These are phyloP conservation scores for Dichomitus squalens DNA, from an alignment of 1,284 basidiomycete species.

Conservation along the genomic window DNA sequence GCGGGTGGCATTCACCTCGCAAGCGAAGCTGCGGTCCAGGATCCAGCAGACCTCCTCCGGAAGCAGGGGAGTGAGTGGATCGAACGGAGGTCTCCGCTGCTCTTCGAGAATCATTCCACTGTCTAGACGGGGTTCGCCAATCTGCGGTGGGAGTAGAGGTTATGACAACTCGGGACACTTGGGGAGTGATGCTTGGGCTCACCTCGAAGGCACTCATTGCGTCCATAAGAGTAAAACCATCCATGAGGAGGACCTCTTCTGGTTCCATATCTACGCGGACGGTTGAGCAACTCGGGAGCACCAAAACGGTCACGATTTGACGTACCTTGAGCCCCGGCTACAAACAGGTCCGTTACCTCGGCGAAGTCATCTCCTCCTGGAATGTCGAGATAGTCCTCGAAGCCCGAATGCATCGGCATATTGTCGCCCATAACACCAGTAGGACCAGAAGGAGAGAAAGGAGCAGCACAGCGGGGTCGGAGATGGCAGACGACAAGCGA, in stretches of 20 bases:
- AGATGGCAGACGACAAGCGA: neutral
- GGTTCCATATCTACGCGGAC: slow-evolving; percentile 58
- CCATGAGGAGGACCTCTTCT: slow-evolving; percentile 68
- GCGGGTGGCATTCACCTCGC: slow-evolving; percentile 64
- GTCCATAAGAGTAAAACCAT: slow-evolving; percentile 75
- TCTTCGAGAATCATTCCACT: slow-evolving; percentile 67
- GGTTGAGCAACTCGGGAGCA: neutral
- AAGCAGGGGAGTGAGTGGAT: slow-evolving; percentile 64
- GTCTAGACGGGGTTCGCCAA: slow-evolving; percentile 89
- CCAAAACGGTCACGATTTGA: neutral
- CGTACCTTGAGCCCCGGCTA: slow-evolving; percentile 37
- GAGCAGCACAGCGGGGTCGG: neutral
- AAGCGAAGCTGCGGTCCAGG: slow-evolving; percentile 77
- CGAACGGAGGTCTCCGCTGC: slow-evolving; percentile 53
- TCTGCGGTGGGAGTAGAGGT: slow-evolving; percentile 46
- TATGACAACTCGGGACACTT: neutral
- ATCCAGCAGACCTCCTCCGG: slow-evolving; percentile 87
- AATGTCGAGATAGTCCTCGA: slow-evolving; percentile 31
- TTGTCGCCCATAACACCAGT: neutral
- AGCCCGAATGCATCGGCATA: slow-evolving; percentile 20
- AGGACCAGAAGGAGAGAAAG: neutral
- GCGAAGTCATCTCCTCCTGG: slow-evolving; percentile 60
- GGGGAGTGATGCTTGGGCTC: slow-evolving; percentile 24
- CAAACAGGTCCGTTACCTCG: slow-evolving; percentile 62
- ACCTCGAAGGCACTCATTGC: slow-evolving; percentile 91